phyloP scores from a whole-genome alignment of 2,329 filamentous ascomycete species.

The Penicillium sp. region DNA sequence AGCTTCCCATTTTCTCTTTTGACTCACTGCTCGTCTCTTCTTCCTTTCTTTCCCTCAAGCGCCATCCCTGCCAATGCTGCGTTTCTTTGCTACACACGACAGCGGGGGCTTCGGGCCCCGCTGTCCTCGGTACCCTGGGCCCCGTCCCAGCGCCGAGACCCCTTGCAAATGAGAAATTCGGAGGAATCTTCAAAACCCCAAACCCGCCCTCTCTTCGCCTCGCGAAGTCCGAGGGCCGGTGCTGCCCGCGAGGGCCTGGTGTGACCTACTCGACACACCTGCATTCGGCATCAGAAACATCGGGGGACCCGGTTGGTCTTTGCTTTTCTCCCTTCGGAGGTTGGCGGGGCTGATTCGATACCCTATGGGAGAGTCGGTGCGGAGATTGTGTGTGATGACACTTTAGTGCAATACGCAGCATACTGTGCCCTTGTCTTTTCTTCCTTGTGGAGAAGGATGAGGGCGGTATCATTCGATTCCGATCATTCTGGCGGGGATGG shows the following conservation, averaged over 20 bases:
- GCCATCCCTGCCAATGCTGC: constrained; percentile 87
- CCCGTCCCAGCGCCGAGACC: constrained; percentile 14
- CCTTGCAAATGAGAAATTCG: constrained; percentile 95
- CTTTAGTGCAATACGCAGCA: constrained; percentile 97
- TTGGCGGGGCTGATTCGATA: not conserved
- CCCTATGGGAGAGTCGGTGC: constrained; percentile 90
- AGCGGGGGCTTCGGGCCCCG: constrained; percentile 40
- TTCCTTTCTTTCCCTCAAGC: constrained; percentile 59
- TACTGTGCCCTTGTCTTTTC: constrained; percentile 52
- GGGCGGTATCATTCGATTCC: constrained; percentile 78
- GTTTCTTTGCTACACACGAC: constrained; percentile 90
- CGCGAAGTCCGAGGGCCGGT: constrained; percentile 32
- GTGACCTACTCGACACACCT: constrained; percentile 68
- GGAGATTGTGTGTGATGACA: constrained; percentile 86
- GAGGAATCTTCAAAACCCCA: constrained; percentile 80
- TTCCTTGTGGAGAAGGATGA: constrained; percentile 24
- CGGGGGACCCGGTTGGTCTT: constrained; percentile 57
- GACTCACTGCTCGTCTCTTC: constrained; percentile 25
- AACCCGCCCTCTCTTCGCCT: constrained; percentile 44
- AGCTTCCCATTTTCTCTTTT: constrained; percentile 17
- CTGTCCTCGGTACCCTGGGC: constrained; percentile 29
- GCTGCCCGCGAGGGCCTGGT: constrained; percentile 85
- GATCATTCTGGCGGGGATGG: constrained; percentile 85
- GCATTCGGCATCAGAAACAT: constrained; percentile 91
- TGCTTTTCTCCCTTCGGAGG: not conserved